A percentile compares a stretch with the other conserved stretches of the same genome.
Conservation (phyloP, 78 protist genomes). For the Ministeria vibrans region DNA sequence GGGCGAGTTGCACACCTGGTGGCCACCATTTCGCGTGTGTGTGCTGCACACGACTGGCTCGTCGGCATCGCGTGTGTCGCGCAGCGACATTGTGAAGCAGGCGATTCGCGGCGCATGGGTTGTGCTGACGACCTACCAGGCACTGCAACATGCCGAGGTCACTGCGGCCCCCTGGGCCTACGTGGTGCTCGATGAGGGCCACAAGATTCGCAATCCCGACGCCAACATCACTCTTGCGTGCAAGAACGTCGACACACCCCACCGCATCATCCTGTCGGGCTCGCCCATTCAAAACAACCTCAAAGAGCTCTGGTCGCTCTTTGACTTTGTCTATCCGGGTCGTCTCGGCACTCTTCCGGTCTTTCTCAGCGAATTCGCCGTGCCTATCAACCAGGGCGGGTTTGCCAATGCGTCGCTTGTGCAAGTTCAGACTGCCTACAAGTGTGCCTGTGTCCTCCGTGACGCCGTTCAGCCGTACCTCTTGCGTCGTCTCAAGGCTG, state of each 20-base stretch:
- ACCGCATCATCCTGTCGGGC: conserved; percentile 81
- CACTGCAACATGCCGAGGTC: not conserved
- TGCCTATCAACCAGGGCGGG: conserved; percentile 80
- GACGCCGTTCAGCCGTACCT: conserved; percentile 84
- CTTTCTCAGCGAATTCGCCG: conserved; percentile 62
- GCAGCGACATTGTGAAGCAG: not conserved
- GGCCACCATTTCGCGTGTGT: conserved; percentile 63
- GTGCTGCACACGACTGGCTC: conserved; percentile 54
- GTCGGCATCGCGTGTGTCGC: not conserved
- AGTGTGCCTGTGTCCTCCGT: conserved; percentile 74
- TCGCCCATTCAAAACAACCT: conserved; percentile 95
- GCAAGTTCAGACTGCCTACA: conserved; percentile 68
- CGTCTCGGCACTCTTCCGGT: conserved; percentile 62
- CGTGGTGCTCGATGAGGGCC: conserved; percentile 96
- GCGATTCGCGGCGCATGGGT: conserved; percentile 19
- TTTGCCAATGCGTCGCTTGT: conserved; percentile 58
- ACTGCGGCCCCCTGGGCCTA: no score
- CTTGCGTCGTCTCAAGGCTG: conserved; percentile 79
- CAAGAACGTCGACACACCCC: conserved; percentile 51
- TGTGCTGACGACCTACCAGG: conserved; percentile 82
- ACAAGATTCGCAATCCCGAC: conserved; percentile 86
- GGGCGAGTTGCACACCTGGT: conserved; percentile 82
- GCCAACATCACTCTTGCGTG: conserved; percentile 75
- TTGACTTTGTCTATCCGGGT: conserved; percentile 97
- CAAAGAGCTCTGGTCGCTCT: conserved; percentile 95